Evolutionary conservation across 257 asterid genomes (phyloP), one percentile per base, ranked within the genome.

Genomic region (Perilla frutescens): DNA sequence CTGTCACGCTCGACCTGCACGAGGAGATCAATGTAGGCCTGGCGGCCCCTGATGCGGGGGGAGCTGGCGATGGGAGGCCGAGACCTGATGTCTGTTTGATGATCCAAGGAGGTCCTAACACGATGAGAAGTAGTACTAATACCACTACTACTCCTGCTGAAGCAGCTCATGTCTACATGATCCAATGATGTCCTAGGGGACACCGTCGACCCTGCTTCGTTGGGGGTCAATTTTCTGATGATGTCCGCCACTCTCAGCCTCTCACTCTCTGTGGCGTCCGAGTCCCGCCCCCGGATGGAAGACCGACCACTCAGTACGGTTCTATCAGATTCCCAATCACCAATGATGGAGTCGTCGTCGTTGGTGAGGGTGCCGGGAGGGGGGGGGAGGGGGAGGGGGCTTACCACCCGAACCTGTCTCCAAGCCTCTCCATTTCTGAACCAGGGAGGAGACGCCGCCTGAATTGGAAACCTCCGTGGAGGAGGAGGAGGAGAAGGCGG

Each of bases 1-100:
- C 93, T 80, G 1, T 93, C 93, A 0, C 84, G 87, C 74, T 84
- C 89, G 81, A 87, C 77, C 76, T 86, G 87, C 76, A 71, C 37
- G 10, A 87, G 84, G 60, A 93, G 80, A 62, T 91, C 90, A 48
- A 76, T 57, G 66, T 81, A 89, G 4, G 96, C 98, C 57, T 88
- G 96, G 1, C 97, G 96, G 13, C 96, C 96, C 77, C 97, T 84
- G 53, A 90, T 74, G 64, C 96, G 86, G 0, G 93, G 96, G 1
- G 96, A 80, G 15, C 54, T 72, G 34, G 60, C 36, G 34, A 73
- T 73, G 39, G 87, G 81, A 37, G 88, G 60, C 71, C 64, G 77
- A 10, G 76, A 26, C 57, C 82, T 70, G 41, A 50, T 79, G 14
- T 85, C 89, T 0, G 85, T 39, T 7, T 82, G 81, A 31, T 87